Evolutionary conservation across 202 grass and related monocot genomes (phyloP).

Genomic region (Eragrostis tef): DNA sequence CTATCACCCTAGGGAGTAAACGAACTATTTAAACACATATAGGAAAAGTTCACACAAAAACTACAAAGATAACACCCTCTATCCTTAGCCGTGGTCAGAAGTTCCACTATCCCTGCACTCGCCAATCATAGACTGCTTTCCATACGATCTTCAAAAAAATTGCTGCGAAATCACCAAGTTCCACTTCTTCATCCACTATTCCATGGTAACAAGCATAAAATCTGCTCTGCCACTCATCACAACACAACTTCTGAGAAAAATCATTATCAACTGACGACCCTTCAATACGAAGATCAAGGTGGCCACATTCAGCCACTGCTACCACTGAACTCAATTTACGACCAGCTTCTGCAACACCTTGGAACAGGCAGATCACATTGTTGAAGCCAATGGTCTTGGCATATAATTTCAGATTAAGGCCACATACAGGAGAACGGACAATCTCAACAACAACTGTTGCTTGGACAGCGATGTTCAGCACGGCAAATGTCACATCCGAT

Average conservation of each 20-base stretch:
- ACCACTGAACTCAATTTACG: conserved; percentile 28
- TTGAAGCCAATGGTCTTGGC: conserved; percentile 40
- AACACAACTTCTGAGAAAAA: neutral
- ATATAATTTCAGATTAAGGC: conserved; percentile 38
- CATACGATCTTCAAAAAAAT: conserved; percentile 36
- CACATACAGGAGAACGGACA: conserved; percentile 14
- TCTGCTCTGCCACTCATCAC: neutral
- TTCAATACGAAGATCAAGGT: conserved; percentile 38
- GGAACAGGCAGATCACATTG: conserved; percentile 17
- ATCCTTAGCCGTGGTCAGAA: neutral
- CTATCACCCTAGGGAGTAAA: no score
- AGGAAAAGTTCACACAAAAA: no score
- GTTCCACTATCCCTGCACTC: neutral
- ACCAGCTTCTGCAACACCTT: conserved; percentile 6
- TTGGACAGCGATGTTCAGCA: conserved; percentile 36
- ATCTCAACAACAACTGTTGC: conserved; percentile 39
- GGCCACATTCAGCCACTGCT: neutral
- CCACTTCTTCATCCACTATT: neutral
- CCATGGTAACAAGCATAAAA: conserved; percentile 37
- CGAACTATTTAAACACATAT: no score
- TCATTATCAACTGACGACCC: neutral
- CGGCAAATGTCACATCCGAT: conserved; percentile 31
- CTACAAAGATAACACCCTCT: no score
- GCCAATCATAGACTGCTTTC: neutral
- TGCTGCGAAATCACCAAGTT: neutral